These are phyloP conservation scores for Penicillium flavigenum DNA, from an alignment of 495 filamentous ascomycete species.

Conservation along the genomic window DNA sequence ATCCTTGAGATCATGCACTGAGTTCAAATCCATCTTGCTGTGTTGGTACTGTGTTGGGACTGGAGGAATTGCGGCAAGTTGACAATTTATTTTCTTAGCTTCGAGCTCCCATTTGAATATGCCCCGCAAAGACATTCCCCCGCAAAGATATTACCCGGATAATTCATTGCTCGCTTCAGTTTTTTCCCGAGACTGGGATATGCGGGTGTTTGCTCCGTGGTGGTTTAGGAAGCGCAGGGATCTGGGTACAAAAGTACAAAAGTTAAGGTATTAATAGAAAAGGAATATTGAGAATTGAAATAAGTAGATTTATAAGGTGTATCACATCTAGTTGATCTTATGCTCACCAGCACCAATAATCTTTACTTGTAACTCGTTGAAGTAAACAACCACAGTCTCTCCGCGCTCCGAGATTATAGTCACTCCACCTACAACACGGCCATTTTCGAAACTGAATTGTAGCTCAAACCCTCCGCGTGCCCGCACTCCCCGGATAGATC, in stretches of 20 bases:
- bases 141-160: neutral
- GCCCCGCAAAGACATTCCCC: neutral
- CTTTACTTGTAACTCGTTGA: constrained; percentile 17
- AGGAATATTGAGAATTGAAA: neutral
- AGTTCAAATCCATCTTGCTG: constrained; percentile 28
- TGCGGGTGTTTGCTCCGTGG: constrained; percentile 19
- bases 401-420: constrained; percentile 19
- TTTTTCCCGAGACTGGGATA: constrained; percentile 15
- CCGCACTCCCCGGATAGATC: constrained; percentile 37
- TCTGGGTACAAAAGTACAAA: neutral
- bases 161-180: constrained; percentile 4
- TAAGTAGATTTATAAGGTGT: neutral
- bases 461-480: constrained; percentile 45
- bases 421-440: constrained; percentile 21
- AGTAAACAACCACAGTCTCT: constrained; percentile 19
- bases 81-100: constrained; percentile 2
- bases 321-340: neutral
- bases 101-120: neutral
- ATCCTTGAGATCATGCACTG: constrained; percentile 34
- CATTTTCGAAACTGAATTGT: constrained; percentile 36
- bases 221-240: constrained; percentile 11
- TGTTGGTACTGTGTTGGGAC: neutral
- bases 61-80: neutral
- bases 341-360: constrained; percentile 17
- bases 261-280: neutral